Conservation (phyloP, 768 basidiomycete species). For the Suillus occidentalis region DNA sequence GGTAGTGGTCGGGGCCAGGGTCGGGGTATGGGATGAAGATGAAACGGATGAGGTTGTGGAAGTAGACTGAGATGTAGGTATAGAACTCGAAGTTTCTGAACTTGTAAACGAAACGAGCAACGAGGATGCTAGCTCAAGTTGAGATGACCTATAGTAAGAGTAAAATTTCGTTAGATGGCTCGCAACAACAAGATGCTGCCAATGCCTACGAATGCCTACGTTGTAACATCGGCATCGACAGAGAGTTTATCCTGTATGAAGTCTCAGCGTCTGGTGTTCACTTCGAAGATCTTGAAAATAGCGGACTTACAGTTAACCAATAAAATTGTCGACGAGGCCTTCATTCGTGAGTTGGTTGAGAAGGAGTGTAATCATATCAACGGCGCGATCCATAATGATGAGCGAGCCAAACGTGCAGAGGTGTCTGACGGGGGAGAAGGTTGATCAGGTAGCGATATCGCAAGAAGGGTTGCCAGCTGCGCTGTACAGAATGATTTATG, state of each 20-base stretch:
- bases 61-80: too few relatives aligned
- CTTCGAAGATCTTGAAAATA: constrained; percentile 55
- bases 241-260: constrained; percentile 87
- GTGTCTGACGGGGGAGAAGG: constrained; percentile 39
- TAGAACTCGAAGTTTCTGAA: too few relatives aligned
- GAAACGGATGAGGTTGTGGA: too few relatives aligned
- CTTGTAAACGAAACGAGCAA: too few relatives aligned
- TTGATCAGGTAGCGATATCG: constrained; percentile 52
- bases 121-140: too few relatives aligned
- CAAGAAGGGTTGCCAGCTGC: constrained; percentile 72
- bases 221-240: too few relatives aligned
- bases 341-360: constrained; percentile 96
- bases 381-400: constrained; percentile 85
- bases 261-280: constrained; percentile 84
- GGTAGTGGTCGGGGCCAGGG: too few relatives aligned
- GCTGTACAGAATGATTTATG: constrained; percentile 43
- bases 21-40: too few relatives aligned
- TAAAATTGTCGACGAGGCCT: constrained; percentile 89
- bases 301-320: constrained; percentile 78
- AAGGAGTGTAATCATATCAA: constrained; percentile 94
- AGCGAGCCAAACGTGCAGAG: constrained; percentile 70
- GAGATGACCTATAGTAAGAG: too few relatives aligned
- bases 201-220: too few relatives aligned
- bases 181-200: too few relatives aligned
- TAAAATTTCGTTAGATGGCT: too few relatives aligned